Conservation (phyloP, 768 basidiomycete species). For the Exsudoporus frostii region DNA sequence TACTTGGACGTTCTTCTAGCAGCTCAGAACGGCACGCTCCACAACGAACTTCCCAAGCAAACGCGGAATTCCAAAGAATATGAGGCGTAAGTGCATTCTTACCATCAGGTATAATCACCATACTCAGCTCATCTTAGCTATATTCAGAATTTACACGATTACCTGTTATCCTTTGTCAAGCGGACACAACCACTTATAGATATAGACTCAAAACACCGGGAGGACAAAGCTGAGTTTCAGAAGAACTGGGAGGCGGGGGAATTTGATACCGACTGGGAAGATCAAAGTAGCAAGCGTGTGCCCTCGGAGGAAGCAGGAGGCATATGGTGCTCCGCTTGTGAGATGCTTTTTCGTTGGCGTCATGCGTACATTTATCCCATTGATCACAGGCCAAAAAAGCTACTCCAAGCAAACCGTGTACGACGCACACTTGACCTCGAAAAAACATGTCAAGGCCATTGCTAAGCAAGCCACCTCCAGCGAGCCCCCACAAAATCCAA, state of each 20-base stretch:
- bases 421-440: slow-evolving; percentile 91
- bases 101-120: slow-evolving; percentile 2
- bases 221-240: slow-evolving; percentile 68
- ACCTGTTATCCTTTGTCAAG: slow-evolving; percentile 83
- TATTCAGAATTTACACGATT: slow-evolving; percentile 75
- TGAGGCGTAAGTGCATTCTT: slow-evolving; percentile 56
- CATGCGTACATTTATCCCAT: slow-evolving; percentile 2
- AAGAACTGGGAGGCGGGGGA: slow-evolving; percentile 76
- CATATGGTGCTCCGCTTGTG: slow-evolving; percentile 94
- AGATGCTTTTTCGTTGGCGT: slow-evolving; percentile 32
- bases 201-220: slow-evolving; percentile 60
- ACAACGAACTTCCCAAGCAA: slow-evolving; percentile 67
- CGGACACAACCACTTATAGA: slow-evolving; percentile 83
- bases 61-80: slow-evolving; percentile 71
- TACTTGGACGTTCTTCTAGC: slow-evolving; percentile 85
- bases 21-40: slow-evolving; percentile 57
- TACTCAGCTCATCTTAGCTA: slow-evolving; percentile 51
- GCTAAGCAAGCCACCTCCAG: slow-evolving; percentile 59
- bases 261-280: slow-evolving; percentile 71
- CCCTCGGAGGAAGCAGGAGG: slow-evolving; percentile 50
- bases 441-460: slow-evolving; percentile 93
- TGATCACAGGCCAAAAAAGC: slow-evolving; percentile 74
- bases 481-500: slow-evolving; percentile 34
- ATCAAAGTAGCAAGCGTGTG: slow-evolving; percentile 37
- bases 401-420: slow-evolving; percentile 98